Percentiles rank a stretch among this genome's conserved stretches.
phyloP scores from a whole-genome alignment of 2,329 filamentous ascomycete genomes.

The Cryphonectria radicalis region DNA sequence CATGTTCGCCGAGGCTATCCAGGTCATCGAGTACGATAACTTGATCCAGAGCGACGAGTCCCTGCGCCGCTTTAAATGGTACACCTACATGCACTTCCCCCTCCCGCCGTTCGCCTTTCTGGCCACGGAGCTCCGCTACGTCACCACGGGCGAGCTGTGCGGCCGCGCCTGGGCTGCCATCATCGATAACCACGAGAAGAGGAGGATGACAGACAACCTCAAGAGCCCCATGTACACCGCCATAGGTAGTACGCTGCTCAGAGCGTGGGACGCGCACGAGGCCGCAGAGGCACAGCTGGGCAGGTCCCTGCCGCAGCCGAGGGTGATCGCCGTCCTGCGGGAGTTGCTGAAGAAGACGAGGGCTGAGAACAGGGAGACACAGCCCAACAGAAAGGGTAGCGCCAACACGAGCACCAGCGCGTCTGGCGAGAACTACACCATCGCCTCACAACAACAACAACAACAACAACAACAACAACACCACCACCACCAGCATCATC shows the following conservation, averaged over 20 bases:
- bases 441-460: conserved; percentile 20
- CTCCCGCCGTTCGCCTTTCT: conserved; percentile 66
- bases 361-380: conserved; percentile 20
- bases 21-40: conserved; percentile 64
- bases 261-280: conserved; percentile 65
- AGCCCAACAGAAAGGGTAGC: conserved; percentile 29
- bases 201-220: conserved; percentile 53
- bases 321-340: conserved; percentile 53
- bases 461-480: conserved; percentile 19
- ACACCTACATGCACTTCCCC: conserved; percentile 62
- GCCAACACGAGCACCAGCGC: conserved; percentile 10
- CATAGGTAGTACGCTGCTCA: conserved; percentile 62
- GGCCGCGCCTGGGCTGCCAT: conserved; percentile 64
- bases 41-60: conserved; percentile 55
- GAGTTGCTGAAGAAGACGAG: conserved; percentile 42
- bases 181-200: conserved; percentile 56
- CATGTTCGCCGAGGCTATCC: conserved; percentile 58
- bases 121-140: conserved; percentile 57
- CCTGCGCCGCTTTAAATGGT: conserved; percentile 61
- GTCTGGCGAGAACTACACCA: conserved; percentile 10
- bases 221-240: conserved; percentile 61
- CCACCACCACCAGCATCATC: conserved; percentile 12
- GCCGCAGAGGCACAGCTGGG: conserved; percentile 51
- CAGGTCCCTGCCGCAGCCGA: conserved; percentile 47
- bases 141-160: conserved; percentile 58